A percentile compares a stretch with the other conserved stretches of the same genome.
Conservation (phyloP, 306 rosid species). For the Cucurbita moschata region DNA sequence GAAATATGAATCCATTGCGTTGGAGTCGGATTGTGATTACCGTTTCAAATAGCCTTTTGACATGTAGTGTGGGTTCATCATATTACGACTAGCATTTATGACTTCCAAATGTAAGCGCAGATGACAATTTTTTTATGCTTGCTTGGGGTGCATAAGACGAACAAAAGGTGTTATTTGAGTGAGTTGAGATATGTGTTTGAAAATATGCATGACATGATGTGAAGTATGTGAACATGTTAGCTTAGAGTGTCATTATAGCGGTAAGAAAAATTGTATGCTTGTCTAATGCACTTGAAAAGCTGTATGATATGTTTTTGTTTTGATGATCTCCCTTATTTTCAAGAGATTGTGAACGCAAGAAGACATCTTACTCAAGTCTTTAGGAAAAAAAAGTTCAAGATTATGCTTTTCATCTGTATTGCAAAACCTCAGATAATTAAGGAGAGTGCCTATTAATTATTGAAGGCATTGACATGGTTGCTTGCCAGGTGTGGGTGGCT, state of each 20-base stretch:
- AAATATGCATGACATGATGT: neutral
- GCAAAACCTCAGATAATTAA: neutral
- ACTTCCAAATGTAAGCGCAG: neutral
- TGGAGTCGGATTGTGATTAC: too few species aligned
- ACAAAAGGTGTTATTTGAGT: neutral
- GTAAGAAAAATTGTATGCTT: neutral
- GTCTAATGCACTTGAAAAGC: neutral
- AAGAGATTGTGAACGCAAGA: neutral
- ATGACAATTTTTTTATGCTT: neutral
- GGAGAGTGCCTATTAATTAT: neutral
- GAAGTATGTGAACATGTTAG: neutral
- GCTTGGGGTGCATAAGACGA: neutral
- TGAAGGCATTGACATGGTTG: too few species aligned
- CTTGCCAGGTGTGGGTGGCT: neutral
- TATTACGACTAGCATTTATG: neutral
- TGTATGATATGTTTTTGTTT: neutral
- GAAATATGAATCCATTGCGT: too few species aligned
- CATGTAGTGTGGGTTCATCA: too few species aligned
- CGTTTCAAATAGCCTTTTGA: too few species aligned
- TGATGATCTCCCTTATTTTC: neutral
- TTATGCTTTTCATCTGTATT: neutral
- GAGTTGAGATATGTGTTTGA: neutral
- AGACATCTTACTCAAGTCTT: neutral
- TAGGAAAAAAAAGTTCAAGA: neutral
- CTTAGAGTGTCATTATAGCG: neutral